Percentiles rank a stretch among this genome's conserved stretches.
These are phyloP conservation scores for Cyclotella distinguenda DNA, from an alignment of 108 stramenopile species.

Conservation along the genomic window DNA sequence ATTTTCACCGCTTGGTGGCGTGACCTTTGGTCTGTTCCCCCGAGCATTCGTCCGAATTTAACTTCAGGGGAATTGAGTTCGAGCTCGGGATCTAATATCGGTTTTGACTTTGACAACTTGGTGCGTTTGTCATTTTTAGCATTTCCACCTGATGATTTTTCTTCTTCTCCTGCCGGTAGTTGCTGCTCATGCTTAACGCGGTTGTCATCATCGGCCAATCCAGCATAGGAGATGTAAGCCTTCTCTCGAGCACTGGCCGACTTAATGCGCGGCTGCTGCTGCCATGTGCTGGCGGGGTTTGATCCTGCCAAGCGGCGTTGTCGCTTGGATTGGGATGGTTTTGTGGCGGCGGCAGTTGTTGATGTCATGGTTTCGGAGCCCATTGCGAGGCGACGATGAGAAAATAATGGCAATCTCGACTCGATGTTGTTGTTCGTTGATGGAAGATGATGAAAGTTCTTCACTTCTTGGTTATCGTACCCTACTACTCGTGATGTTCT, in stretches of 20 bases:
- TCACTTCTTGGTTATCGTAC: not conserved
- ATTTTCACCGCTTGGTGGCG: conserved; percentile 74
- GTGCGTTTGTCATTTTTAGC: too few relatives aligned
- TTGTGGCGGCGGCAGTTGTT: not conserved
- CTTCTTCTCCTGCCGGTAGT: not conserved
- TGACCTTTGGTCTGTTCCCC: conserved; percentile 65
- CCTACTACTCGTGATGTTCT: not conserved
- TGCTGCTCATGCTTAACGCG: not conserved
- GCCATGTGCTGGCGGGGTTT: conserved; percentile 81
- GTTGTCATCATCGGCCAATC: conserved; percentile 46
- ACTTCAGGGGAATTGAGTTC: conserved; percentile 75
- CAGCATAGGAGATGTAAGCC: conserved; percentile 74
- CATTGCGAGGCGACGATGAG: not conserved
- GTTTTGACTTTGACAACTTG: conserved; percentile 35
- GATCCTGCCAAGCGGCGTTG: conserved; percentile 61
- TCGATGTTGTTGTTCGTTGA: not conserved
- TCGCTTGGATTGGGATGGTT: conserved; percentile 61
- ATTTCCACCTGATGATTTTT: too few relatives aligned
- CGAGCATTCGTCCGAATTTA: conserved; percentile 77
- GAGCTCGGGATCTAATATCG: conserved; percentile 57
- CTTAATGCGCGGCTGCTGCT: conserved; percentile 83
- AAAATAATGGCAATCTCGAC: not conserved
- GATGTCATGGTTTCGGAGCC: conserved; percentile 21
- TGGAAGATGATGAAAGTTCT: not conserved
- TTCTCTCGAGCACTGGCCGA: conserved; percentile 65